Conservation (phyloP, 768 basidiomycete genomes). For the Mycena polygramma region DNA sequence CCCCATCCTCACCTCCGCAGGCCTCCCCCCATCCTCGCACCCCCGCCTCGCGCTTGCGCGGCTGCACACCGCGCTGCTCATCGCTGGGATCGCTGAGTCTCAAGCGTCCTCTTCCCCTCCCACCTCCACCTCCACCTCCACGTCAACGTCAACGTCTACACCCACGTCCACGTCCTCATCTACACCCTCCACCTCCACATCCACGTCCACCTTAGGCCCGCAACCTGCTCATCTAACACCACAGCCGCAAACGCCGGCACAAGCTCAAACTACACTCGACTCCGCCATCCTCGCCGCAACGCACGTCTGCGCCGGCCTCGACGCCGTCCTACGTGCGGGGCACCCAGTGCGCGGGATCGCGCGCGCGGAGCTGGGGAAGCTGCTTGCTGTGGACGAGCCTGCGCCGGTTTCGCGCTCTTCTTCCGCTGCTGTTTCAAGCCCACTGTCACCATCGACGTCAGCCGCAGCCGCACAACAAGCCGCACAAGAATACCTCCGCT, state of each 20-base stretch:
- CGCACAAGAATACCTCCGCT: conserved; percentile 45
- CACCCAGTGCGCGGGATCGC: conserved; percentile 86
- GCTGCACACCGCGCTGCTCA: conserved; percentile 78
- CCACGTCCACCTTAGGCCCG: no score
- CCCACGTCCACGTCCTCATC: no score
- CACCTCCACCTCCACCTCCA: no score
- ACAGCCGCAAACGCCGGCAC: conserved; percentile 42
- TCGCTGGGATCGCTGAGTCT: conserved; percentile 46
- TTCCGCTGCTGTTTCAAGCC: no score
- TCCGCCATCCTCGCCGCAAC: conserved; percentile 71
- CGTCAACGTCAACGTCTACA: no score
- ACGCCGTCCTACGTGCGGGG: conserved; percentile 65
- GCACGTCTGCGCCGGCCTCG: conserved; percentile 66
- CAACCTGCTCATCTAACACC: conserved; percentile 19
- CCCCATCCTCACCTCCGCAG: conserved; percentile 70
- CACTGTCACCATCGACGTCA: no score
- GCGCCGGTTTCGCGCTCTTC: conserved; percentile 49
- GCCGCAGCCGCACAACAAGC: background rate
- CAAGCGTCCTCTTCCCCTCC: no score
- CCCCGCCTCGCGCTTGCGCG: conserved; percentile 83
- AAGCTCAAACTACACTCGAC: conserved; percentile 50
- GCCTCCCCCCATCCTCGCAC: conserved; percentile 75
- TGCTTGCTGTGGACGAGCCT: conserved; percentile 84
- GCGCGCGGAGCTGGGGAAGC: conserved; percentile 84
- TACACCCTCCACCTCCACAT: no score